These are phyloP conservation scores for Aspergillus phoenicis DNA, from an alignment of 2,329 filamentous ascomycete species.

Conservation along the genomic window DNA sequence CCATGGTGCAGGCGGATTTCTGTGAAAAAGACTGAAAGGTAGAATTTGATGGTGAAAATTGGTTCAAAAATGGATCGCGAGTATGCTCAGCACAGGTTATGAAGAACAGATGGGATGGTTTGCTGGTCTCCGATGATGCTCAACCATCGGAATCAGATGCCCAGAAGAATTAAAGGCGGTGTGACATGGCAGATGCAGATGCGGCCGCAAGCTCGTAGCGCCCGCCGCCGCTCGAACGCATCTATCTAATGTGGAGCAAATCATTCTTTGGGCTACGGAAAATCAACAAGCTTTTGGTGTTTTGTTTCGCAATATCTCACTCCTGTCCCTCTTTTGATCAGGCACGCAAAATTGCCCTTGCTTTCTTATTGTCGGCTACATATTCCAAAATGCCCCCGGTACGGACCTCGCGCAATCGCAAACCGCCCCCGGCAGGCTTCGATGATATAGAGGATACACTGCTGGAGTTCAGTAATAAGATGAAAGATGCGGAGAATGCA, in stretches of 20 bases:
- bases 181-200: conserved; percentile 12
- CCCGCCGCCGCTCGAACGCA: not conserved
- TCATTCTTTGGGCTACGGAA: not conserved
- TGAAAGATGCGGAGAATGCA: conserved; percentile 84
- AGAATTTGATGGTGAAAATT: not conserved
- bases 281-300: not conserved
- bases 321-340: not conserved
- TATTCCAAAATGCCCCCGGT: conserved; percentile 61
- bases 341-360: not conserved
- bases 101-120: not conserved
- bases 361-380: not conserved
- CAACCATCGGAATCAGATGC: not conserved
- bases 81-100: not conserved
- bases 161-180: conserved; percentile 15
- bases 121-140: not conserved
- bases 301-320: not conserved
- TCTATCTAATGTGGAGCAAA: not conserved
- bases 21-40: not conserved
- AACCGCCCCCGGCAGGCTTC: conserved; percentile 67
- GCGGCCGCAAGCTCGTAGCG: not conserved
- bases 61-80: too few relatives aligned
- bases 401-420: conserved; percentile 61
- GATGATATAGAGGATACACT: conserved; percentile 70
- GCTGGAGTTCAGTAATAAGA: conserved; percentile 67
- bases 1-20: conserved; percentile 32